phyloP scores from a whole-genome alignment of 305 asterid genomes.

The Fraxinus sp. region DNA sequence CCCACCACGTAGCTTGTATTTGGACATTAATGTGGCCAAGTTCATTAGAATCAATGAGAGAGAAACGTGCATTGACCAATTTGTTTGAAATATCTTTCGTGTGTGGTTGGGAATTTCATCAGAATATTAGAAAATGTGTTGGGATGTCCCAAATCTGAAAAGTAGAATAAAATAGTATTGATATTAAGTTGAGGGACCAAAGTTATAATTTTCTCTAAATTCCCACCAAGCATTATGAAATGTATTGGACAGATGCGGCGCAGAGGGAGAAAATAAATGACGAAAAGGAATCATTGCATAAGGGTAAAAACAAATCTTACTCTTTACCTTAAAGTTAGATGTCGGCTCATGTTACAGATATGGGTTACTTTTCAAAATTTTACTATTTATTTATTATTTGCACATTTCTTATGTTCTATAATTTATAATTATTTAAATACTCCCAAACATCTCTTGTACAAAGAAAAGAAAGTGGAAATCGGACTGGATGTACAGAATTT shows the following conservation, averaged over 20 bases:
- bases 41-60: neutral
- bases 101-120: neutral
- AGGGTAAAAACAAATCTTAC: neutral
- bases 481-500: too few relatives aligned
- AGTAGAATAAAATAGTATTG: neutral
- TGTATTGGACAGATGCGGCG: neutral
- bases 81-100: neutral
- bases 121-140: neutral
- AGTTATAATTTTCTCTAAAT: neutral
- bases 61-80: neutral
- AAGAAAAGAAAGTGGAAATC: too few relatives aligned
- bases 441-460: neutral
- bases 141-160: neutral
- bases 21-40: conserved; percentile 6
- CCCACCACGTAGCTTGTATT: neutral
- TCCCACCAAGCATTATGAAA: neutral
- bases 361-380: neutral
- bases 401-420: too few relatives aligned
- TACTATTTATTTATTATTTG: too few relatives aligned
- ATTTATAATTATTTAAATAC: too few relatives aligned
- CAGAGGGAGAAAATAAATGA: neutral
- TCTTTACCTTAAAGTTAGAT: neutral
- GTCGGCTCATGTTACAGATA: neutral
- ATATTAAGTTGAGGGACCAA: neutral
- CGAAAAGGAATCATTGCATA: neutral